Percentiles rank a stretch among this genome's conserved stretches.
Conservation (phyloP, 169 alveolate genomes). For the Eimeria praecox region DNA sequence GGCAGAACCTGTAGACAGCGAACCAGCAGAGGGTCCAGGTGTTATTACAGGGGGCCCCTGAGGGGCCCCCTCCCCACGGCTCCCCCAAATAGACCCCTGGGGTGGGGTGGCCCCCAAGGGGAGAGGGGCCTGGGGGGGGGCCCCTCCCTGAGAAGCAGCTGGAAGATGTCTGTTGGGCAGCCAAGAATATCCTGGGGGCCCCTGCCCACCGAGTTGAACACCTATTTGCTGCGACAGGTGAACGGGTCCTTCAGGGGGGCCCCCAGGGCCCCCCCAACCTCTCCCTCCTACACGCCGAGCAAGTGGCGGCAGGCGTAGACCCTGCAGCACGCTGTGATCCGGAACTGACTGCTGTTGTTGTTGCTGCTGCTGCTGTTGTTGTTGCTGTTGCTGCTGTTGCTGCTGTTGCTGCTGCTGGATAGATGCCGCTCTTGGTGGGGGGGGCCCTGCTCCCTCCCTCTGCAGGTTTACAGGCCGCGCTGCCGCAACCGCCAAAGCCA, state of each 20-base stretch:
- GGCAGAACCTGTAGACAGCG: background rate
- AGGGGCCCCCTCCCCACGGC: too few species aligned
- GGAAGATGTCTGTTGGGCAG: background rate
- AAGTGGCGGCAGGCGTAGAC: background rate
- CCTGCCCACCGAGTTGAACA: background rate
- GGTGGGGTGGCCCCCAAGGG: background rate
- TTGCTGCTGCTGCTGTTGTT: conserved; percentile 13
- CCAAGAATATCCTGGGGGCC: background rate
- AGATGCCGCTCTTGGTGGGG: background rate
- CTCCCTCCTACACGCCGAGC: background rate
- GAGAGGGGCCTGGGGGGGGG: background rate
- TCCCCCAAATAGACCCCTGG: too few species aligned
- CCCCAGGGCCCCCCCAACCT: background rate
- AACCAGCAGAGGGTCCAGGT: too few species aligned
- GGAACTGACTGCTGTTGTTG: background rate
- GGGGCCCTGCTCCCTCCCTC: background rate
- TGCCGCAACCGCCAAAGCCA: conserved; percentile 38
- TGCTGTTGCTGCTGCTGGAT: conserved; percentile 35
- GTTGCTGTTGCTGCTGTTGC: conserved; percentile 12
- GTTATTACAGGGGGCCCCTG: background rate
- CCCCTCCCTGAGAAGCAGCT: background rate
- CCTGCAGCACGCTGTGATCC: background rate
- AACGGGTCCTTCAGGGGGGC: background rate
- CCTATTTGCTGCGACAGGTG: background rate
- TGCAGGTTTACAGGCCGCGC: background rate